Evolutionary conservation across 2,329 filamentous ascomycete species (phyloP), one percentile per base, ranked within the genome.

Genomic region (Claviceps sp.): DNA sequence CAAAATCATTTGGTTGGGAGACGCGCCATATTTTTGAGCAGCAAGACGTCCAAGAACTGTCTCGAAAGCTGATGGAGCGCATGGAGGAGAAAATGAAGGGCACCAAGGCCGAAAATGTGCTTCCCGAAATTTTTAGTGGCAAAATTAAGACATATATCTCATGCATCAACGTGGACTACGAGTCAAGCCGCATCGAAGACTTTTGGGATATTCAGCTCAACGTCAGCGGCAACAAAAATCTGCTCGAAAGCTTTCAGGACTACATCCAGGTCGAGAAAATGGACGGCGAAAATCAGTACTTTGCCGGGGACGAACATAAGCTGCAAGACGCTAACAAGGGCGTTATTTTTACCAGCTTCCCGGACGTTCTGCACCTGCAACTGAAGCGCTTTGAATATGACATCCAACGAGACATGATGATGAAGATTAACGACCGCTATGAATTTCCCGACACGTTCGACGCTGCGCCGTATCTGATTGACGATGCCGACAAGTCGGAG

Each of bases 131-230:
- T 73, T 97, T 98, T 62, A 90, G 93, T 54, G 94, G 93, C 53
- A 97, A 97, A 70, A 90, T 94, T 68, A 97, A 97, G 72, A 98
- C 93, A 0, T 98, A 97, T 68, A 94, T 98, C 58, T 94, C 88
- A 22, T 98, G 94, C 72, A 96, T 98, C 66, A 93, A 98, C 66
- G 94, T 98, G 56, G 84, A 95, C 62, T 98, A 95, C 71, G 91
- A 97, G 71, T 96, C 89, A 22, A 95, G 90, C 56, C 81, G 91
- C 55, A 81, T 93, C 58, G 93, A 98, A 67, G 94, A 98, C 61
- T 98, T 96, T 67, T 98, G 93, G 93, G 93, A 98, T 65, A 88
- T 98, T 55, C 93, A 98, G 66, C 79, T 98, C 59, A 98, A 97
- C 59, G 94, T 98, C 49, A 86, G 86, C 56, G 90, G 89, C 37